phyloP scores from a whole-genome alignment of 257 asterid genomes.

The Capsicum chinense region DNA sequence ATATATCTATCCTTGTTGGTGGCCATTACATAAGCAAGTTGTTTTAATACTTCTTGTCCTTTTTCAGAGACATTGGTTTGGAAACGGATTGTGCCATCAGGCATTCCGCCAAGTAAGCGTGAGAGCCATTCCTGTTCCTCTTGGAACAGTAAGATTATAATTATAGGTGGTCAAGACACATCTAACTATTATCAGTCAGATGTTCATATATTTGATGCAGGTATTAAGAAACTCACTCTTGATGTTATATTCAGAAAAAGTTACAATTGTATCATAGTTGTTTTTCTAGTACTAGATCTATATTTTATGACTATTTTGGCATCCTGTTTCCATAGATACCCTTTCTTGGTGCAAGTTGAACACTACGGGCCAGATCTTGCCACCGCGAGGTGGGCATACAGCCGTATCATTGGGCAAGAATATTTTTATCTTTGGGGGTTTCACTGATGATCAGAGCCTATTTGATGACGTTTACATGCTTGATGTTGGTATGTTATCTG shows the following conservation, averaged over 20 bases:
- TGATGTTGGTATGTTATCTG: constrained; percentile 73
- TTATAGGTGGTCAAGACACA: constrained; percentile 97
- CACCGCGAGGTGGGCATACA: constrained; percentile 99
- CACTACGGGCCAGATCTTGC: constrained; percentile 81
- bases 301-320: constrained; percentile 34
- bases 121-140: constrained; percentile 95
- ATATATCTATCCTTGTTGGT: not conserved
- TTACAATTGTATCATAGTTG: constrained; percentile 30
- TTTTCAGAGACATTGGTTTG: constrained; percentile 80
- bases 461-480: constrained; percentile 86
- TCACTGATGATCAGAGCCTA: constrained; percentile 85
- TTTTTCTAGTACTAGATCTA: constrained; percentile 31
- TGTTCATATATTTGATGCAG: constrained; percentile 95
- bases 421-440: constrained; percentile 93
- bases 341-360: constrained; percentile 92
- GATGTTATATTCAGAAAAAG: constrained; percentile 26
- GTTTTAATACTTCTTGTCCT: constrained; percentile 34
- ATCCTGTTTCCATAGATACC: constrained; percentile 61
- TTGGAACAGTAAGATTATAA: constrained; percentile 86
- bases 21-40: not conserved
- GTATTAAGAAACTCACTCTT: constrained; percentile 41
- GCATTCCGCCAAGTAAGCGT: constrained; percentile 97
- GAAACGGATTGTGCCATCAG: constrained; percentile 84
- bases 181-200: constrained; percentile 81
- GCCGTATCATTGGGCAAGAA: constrained; percentile 75